phyloP scores from a whole-genome alignment of 208 protist genomes.

The Endotrypanum monterogeii region DNA sequence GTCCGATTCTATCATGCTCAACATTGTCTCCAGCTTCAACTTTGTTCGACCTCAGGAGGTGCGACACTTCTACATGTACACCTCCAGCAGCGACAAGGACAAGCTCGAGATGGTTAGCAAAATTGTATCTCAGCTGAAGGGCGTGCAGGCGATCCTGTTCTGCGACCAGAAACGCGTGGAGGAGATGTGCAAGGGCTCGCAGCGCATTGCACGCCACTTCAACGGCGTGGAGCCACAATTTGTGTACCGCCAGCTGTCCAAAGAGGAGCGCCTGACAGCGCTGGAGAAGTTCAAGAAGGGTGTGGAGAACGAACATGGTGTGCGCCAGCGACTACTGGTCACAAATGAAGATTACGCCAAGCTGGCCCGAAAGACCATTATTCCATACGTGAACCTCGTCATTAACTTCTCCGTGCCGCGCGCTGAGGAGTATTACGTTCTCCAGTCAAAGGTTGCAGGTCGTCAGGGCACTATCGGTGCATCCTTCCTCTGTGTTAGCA shows the following conservation, averaged over 20 bases:
- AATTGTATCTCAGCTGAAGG: slow-evolving; percentile 85
- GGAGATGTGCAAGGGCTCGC: slow-evolving; percentile 66
- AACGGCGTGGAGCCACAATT: slow-evolving; percentile 83
- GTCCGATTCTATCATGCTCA: slow-evolving; percentile 70
- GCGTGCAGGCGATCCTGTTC: slow-evolving; percentile 90
- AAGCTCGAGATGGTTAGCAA: slow-evolving; percentile 84
- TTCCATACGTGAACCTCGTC: slow-evolving; percentile 92
- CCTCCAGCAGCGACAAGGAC: slow-evolving; percentile 63
- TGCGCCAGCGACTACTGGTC: slow-evolving; percentile 87
- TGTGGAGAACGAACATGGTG: slow-evolving; percentile 72
- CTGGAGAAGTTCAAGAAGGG: slow-evolving; percentile 90
- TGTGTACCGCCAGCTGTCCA: slow-evolving; percentile 74
- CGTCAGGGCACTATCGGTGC: slow-evolving; percentile 81
- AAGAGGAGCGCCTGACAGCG: slow-evolving; percentile 69
- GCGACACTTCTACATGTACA: slow-evolving; percentile 79
- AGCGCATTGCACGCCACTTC: slow-evolving; percentile 71
- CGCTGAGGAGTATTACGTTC: slow-evolving; percentile 84
- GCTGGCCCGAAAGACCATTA: slow-evolving; percentile 82
- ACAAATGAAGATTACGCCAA: slow-evolving; percentile 93
- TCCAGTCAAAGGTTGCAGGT: slow-evolving; percentile 82
- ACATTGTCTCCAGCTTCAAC: slow-evolving; percentile 78
- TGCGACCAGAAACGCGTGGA: slow-evolving; percentile 83
- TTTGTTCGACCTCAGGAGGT: slow-evolving; percentile 82
- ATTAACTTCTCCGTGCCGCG: slow-evolving; percentile 86
- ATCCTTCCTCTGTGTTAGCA: slow-evolving; percentile 79